Percentiles rank a stretch among this genome's conserved stretches.
These are phyloP conservation scores for Camptophora hylomeconis DNA, from an alignment of 2,329 filamentous ascomycete species.

Conservation along the genomic window DNA sequence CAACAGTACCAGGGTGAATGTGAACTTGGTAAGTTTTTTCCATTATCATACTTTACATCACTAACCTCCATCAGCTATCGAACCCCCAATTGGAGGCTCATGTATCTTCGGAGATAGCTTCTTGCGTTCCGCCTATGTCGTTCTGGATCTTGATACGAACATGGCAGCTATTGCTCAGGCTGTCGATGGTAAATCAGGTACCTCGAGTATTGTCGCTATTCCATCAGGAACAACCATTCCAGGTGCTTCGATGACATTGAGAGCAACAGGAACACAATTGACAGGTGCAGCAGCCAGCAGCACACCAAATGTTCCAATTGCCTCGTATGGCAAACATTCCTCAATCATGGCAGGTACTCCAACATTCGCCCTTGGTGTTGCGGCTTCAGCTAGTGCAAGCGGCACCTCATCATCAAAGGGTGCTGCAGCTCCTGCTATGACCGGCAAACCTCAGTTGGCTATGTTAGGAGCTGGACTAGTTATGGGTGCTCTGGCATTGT, in stretches of 20 bases:
- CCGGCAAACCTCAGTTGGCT: too few species aligned
- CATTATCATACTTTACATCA: constrained; percentile 36
- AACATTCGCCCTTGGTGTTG: constrained; percentile 8
- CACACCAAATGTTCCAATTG: constrained; percentile 3
- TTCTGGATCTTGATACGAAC: constrained; percentile 61
- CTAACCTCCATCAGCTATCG: constrained; percentile 47
- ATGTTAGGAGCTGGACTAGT: too few species aligned
- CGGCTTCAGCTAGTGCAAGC: constrained; percentile 1
- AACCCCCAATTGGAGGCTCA: constrained; percentile 40
- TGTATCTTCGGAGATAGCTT: constrained; percentile 64
- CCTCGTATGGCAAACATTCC: constrained; percentile 5
- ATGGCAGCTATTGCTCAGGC: constrained; percentile 58
- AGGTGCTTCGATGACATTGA: constrained; percentile 5
- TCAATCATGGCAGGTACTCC: constrained; percentile 9
- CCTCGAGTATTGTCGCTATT: constrained; percentile 39
- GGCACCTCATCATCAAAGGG: too few species aligned
- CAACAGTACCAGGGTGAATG: constrained; percentile 4
- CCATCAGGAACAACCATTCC: constrained; percentile 15
- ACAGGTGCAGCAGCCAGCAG: constrained; percentile 1
- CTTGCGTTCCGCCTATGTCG: constrained; percentile 59
- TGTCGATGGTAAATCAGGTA: constrained; percentile 45
- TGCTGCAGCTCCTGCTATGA: too few species aligned
- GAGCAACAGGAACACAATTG: constrained; percentile 5
- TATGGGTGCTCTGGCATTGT: too few species aligned
- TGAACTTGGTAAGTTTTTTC: constrained; percentile 16